Evolutionary conservation across 139 green algal genomes (phyloP).

Genomic region (Chlorella sp.): DNA sequence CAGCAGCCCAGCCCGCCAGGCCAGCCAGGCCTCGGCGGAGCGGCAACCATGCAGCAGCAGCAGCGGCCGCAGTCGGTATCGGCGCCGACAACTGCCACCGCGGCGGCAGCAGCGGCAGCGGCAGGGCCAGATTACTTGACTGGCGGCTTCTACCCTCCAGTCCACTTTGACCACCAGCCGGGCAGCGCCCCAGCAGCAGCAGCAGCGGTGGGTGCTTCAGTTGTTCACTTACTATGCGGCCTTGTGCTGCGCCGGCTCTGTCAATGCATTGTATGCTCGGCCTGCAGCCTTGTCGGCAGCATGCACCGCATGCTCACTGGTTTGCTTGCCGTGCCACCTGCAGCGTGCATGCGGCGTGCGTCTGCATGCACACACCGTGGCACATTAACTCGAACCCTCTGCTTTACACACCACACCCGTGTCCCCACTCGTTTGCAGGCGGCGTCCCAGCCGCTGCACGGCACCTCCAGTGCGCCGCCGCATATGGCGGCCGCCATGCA

Average conservation of each 20-base stretch:
- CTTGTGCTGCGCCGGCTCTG: too few species aligned
- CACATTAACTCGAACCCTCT: too few species aligned
- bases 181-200: neutral
- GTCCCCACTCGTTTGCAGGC: too few species aligned
- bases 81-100: neutral
- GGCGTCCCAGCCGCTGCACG: too few species aligned
- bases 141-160: constrained; percentile 16
- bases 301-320: too few species aligned
- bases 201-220: neutral
- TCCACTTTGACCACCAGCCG: neutral
- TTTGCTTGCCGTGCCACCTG: too few species aligned
- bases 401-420: too few species aligned
- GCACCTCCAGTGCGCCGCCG: neutral
- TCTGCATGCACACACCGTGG: too few species aligned
- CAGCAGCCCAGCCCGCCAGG: neutral
- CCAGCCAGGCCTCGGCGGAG: neutral
- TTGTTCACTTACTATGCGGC: too few species aligned
- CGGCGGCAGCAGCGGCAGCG: neutral
- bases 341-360: too few species aligned
- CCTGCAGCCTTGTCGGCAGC: too few species aligned
- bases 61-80: neutral
- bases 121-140: constrained; percentile 10
- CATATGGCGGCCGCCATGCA: neutral
- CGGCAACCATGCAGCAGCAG: neutral
- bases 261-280: too few species aligned